These are phyloP conservation scores for Mortierella sp. DNA, from an alignment of 371 early-diverging fungal genomes.

Conservation along the genomic window DNA sequence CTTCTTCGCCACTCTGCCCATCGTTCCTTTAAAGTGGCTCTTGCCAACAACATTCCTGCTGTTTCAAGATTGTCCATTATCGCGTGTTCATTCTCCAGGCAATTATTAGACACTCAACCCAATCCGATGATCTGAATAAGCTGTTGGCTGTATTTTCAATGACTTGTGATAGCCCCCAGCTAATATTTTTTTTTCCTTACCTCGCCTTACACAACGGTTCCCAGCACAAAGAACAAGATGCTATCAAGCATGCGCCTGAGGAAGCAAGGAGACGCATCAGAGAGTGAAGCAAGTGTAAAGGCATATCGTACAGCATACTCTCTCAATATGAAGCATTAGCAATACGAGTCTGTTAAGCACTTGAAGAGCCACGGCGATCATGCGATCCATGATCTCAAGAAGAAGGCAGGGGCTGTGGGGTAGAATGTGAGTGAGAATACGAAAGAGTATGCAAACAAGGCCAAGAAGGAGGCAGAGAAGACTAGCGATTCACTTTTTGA, in stretches of 20 bases:
- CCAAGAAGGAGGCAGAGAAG: background rate
- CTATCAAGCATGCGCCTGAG: conserved; percentile 56
- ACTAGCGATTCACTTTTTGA: conserved; percentile 19
- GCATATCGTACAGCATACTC: conserved; percentile 22
- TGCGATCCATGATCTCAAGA: conserved; percentile 15
- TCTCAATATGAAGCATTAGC: conserved; percentile 16
- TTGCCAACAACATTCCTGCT: conserved; percentile 11
- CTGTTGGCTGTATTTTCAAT: too few relatives aligned
- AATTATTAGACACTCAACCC: too few relatives aligned
- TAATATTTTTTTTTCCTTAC: background rate
- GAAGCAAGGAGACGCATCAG: conserved; percentile 53
- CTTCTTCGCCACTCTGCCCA: conserved; percentile 28
- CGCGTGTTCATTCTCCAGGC: conserved; percentile 21
- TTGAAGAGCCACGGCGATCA: conserved; percentile 11
- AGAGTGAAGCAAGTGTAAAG: conserved; percentile 52
- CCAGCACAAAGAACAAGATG: background rate
- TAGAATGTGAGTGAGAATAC: background rate
- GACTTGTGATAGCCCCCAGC: background rate
- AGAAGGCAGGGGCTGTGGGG: conserved; percentile 9
- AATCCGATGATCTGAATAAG: too few relatives aligned
- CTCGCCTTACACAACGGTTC: background rate
- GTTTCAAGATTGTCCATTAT: conserved; percentile 15
- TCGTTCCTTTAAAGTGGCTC: conserved; percentile 22
- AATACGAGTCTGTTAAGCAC: conserved; percentile 25
- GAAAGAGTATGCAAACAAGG: conserved; percentile 11